Evolutionary conservation across 371 early-diverging fungal species (phyloP).

Genomic region (Actinomucor elegans): DNA sequence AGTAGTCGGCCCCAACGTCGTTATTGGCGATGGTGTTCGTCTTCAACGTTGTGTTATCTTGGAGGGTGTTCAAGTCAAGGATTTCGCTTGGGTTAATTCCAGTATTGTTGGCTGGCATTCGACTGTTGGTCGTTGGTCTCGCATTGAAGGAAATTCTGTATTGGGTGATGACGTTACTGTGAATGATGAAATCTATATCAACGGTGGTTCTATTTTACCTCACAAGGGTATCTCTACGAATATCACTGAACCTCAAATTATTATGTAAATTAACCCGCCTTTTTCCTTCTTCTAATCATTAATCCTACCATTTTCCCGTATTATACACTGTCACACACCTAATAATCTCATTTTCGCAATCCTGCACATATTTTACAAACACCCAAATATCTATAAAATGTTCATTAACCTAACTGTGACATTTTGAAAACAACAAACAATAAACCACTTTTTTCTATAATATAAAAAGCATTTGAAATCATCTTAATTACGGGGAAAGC

Average conservation of each 20-base stretch:
- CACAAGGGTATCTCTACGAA: conserved; percentile 87
- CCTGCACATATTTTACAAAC: no score
- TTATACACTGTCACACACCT: no score
- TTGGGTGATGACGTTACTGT: conserved; percentile 95
- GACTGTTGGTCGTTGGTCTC: conserved; percentile 90
- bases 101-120: conserved; percentile 98
- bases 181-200: conserved; percentile 89
- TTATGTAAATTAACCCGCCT: conserved; percentile 85
- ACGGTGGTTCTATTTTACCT: conserved; percentile 92
- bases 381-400: no score
- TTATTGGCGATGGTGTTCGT: conserved; percentile 95
- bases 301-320: no score
- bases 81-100: conserved; percentile 88
- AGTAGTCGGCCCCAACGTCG: conserved; percentile 88
- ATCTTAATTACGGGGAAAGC: no score
- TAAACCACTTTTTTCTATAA: no score
- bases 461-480: no score
- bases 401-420: no score
- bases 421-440: no score
- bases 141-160: conserved; percentile 91
- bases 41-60: conserved; percentile 89
- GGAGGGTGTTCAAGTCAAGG: conserved; percentile 85
- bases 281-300: no score
- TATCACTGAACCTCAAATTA: conserved; percentile 91
- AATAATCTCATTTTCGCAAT: no score